Evolutionary conservation across 257 asterid genomes (phyloP).

Genomic region (Linaria vulgaris): DNA sequence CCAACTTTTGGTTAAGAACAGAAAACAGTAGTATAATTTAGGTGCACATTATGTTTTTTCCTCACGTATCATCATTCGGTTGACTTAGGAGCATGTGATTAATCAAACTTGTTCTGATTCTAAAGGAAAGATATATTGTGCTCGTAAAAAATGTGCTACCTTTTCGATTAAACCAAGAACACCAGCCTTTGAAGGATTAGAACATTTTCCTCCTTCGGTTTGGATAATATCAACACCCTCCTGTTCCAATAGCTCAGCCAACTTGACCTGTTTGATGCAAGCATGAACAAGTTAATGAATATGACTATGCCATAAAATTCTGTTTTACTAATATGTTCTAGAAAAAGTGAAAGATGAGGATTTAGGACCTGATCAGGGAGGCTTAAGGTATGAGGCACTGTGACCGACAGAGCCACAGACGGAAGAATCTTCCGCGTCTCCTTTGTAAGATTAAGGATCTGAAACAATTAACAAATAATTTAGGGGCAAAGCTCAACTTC

Average conservation of each 20-base stretch:
- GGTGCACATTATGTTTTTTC: no score
- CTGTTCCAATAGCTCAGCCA: conserved; percentile 74
- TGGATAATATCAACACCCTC: conserved; percentile 89
- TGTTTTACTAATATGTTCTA: background rate
- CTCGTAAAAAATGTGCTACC: conserved; percentile 32
- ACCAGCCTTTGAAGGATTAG: conserved; percentile 75
- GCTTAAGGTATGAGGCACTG: conserved; percentile 88
- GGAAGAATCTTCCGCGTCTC: conserved; percentile 78
- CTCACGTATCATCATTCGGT: no score
- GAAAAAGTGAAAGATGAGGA: background rate
- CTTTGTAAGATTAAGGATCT: conserved; percentile 69
- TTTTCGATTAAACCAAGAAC: conserved; percentile 83
- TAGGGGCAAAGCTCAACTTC: no score
- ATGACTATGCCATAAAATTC: background rate
- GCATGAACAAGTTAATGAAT: background rate
- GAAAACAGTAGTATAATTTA: no score
- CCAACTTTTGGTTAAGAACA: no score
- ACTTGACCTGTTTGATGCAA: conserved; percentile 48
- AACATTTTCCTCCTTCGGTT: conserved; percentile 86
- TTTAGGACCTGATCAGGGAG: conserved; percentile 98
- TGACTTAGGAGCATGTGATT: no score
- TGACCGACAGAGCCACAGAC: conserved; percentile 61
- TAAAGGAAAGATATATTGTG: no score
- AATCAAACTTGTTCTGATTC: no score
- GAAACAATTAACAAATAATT: conserved; percentile 8